Evolutionary conservation across 768 basidiomycete genomes (phyloP).

Genomic region (Glaciozyma martinii): DNA sequence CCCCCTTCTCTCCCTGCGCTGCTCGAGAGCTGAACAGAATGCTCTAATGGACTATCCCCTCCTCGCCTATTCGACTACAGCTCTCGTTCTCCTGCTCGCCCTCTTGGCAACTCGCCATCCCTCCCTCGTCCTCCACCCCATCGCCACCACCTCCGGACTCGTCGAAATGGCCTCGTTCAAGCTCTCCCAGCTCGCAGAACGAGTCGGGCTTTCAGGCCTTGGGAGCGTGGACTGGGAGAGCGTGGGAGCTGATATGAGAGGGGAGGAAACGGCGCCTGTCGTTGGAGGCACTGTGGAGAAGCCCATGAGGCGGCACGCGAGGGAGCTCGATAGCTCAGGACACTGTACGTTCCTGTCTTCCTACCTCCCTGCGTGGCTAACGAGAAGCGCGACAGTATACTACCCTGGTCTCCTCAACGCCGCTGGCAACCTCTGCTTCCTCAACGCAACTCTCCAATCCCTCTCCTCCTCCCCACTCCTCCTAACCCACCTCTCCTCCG

Average conservation of each 20-base stretch:
- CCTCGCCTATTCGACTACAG: too few species aligned
- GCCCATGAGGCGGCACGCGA: too few species aligned
- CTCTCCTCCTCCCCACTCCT: constrained; percentile 78
- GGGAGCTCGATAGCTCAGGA: too few species aligned
- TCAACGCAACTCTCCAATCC: constrained; percentile 91
- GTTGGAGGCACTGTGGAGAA: too few species aligned
- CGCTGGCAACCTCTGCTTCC: constrained; percentile 92
- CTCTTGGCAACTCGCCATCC: not conserved
- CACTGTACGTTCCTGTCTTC: too few species aligned
- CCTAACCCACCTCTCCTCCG: constrained; percentile 41
- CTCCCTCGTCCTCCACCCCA: not conserved
- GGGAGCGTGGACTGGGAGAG: not conserved
- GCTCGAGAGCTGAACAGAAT: too few species aligned
- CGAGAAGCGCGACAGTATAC: constrained; percentile 8
- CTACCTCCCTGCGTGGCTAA: too few species aligned
- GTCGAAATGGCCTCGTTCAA: not conserved
- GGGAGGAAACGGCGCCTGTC: not conserved
- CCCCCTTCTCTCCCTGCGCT: too few species aligned
- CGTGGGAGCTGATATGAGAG: not conserved
- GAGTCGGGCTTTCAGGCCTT: not conserved
- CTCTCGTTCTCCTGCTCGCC: not conserved
- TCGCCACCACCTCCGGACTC: not conserved
- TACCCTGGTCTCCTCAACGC: constrained; percentile 92
- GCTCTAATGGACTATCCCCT: too few species aligned
- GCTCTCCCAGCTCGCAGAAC: not conserved